Evolutionary conservation across 495 filamentous ascomycete species (phyloP).

Genomic region (Neurospora africana): DNA sequence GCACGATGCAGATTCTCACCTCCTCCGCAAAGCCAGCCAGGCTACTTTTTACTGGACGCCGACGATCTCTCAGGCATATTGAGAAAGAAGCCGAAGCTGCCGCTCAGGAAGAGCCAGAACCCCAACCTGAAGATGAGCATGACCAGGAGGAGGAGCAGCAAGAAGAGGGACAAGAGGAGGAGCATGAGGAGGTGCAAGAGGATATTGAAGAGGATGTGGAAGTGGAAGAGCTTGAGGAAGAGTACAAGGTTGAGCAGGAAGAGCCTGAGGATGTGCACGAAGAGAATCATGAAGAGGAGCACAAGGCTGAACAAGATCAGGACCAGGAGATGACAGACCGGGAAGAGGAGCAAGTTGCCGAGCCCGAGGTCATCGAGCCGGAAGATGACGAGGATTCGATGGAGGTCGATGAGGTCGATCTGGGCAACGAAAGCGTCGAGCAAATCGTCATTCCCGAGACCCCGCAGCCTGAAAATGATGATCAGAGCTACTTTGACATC

Average conservation of each 20-base stretch:
- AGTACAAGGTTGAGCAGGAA: not conserved
- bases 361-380: not conserved
- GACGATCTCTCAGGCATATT: not conserved
- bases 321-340: not conserved
- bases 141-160: not conserved
- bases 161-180: not conserved
- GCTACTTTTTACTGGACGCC: not conserved
- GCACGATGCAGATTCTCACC: not conserved
- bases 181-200: not conserved
- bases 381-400: not conserved
- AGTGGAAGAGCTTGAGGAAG: not conserved
- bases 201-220: not conserved
- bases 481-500: not conserved
- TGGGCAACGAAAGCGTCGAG: constrained; percentile 6
- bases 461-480: not conserved
- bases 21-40: not conserved
- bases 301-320: not conserved
- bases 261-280: not conserved
- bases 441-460: not conserved
- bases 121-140: not conserved
- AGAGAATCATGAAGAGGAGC: not conserved
- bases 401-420: constrained; percentile 11
- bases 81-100: not conserved
- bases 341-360: not conserved
- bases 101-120: not conserved